These are phyloP conservation scores for Pestalotiopsis fici DNA, from an alignment of 2,329 filamentous ascomycete species.

Conservation along the genomic window DNA sequence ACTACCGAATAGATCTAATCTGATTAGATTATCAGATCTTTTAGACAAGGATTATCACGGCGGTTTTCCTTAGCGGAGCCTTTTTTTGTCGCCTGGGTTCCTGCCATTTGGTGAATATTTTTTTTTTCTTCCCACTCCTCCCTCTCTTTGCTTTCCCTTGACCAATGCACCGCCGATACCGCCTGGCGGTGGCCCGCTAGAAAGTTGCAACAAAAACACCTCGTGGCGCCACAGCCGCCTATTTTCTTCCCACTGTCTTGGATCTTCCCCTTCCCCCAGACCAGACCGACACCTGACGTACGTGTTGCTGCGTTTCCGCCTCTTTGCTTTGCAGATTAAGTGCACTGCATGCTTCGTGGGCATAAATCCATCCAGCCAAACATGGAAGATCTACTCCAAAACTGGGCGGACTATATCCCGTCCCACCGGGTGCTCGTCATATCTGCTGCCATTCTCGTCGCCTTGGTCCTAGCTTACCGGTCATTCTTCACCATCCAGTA, in stretches of 20 bases:
- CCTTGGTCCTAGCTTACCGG: not conserved
- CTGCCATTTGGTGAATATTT: not conserved
- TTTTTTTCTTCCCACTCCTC: not conserved
- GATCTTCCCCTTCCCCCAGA: not conserved
- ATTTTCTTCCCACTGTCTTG: not conserved
- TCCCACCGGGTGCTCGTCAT: constrained; percentile 1
- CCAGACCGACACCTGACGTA: not conserved
- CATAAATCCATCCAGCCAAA: not conserved
- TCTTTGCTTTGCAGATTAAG: not conserved
- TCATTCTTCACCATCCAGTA: constrained; percentile 17
- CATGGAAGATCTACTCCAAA: not conserved
- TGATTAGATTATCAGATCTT: constrained; percentile 7
- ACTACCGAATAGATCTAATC: constrained; percentile 7
- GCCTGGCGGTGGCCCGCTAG: not conserved
- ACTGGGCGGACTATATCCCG: not conserved
- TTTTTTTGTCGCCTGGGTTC: not conserved
- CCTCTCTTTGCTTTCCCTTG: not conserved
- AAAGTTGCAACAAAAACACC: not conserved
- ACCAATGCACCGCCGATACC: constrained; percentile 1
- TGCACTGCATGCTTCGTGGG: not conserved
- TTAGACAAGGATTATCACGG: not conserved
- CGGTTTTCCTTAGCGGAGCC: not conserved
- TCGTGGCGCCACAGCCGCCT: not conserved
- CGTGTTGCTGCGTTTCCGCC: not conserved
- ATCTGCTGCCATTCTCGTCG: not conserved